A percentile compares a stretch with the other conserved stretches of the same genome.
phyloP scores from a whole-genome alignment of 148 eudicot genomes.

The Fagopyrum esculentum region DNA sequence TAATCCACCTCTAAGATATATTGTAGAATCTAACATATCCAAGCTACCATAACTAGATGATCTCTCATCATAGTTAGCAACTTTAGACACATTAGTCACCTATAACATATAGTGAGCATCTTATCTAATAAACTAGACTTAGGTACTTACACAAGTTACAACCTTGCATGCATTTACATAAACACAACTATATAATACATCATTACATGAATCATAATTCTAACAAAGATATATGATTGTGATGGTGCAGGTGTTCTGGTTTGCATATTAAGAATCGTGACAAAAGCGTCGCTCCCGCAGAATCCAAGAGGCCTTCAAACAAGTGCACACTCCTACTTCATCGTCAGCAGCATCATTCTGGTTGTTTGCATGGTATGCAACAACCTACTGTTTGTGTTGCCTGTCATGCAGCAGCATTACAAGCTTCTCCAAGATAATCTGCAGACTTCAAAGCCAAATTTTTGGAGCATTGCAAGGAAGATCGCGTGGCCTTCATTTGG shows the following conservation, averaged over 20 bases:
- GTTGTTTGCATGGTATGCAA: slow-evolving; percentile 51
- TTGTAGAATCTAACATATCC: too few relatives aligned
- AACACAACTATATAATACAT: too few relatives aligned
- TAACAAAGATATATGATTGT: too few relatives aligned
- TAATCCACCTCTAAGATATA: too few relatives aligned
- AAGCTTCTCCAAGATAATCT: slow-evolving; percentile 21
- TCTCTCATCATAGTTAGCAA: too few relatives aligned
- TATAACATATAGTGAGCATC: too few relatives aligned
- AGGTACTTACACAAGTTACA: too few relatives aligned
- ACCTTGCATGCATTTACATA: too few relatives aligned
- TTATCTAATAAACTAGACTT: too few relatives aligned
- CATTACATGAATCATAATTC: too few relatives aligned
- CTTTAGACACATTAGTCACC: too few relatives aligned
- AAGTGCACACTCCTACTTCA: slow-evolving; percentile 66
- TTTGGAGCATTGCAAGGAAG: slow-evolving; percentile 34
- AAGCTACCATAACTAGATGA: too few relatives aligned
- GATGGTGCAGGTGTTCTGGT: slow-evolving; percentile 56
- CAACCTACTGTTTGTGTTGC: slow-evolving; percentile 49
- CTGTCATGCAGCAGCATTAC: slow-evolving; percentile 58
- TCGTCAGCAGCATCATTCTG: slow-evolving; percentile 41
- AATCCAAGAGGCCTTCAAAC: slow-evolving; percentile 51
- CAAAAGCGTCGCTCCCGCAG: slow-evolving; percentile 71
- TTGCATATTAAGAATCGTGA: slow-evolving; percentile 58
- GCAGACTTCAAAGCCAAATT: slow-evolving; percentile 21
- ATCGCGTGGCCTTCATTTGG: slow-evolving; percentile 58